Evolutionary conservation across 2,329 filamentous ascomycete species (phyloP), one percentile per base, ranked within the genome.

Genomic region (Fusarium humuli): DNA sequence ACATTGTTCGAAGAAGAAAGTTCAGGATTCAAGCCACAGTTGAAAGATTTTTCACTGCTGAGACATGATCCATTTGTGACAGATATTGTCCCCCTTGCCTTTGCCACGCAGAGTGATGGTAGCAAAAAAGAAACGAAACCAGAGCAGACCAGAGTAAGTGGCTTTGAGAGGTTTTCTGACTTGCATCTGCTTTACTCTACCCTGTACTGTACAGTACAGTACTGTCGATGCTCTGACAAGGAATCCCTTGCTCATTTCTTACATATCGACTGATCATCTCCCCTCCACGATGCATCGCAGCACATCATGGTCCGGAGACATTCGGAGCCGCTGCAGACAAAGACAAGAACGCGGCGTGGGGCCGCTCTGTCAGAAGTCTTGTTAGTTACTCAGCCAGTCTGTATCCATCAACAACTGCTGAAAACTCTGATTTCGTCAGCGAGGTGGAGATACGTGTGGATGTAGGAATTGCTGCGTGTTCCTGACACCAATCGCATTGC

Each of bases 341-440:
- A 46, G 30, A 54, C 45, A 62, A 61, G 56, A 64, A 61, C 55
- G 53, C 65, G 63, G 67, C 70, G 57, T 75, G 73, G 73, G 71
- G 70, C 67, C 63, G 62, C 8, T 57, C 54, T 48, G 69, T 37
- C 50, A 57, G 60, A 60, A 58, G 44, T 61, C 49, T 62, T 55
- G 30, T 52, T 59, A 30, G 29, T 30, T 30, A 30, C 29, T 30
- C 29, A 30, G 29, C 29, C 29, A 30, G 29, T 30, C 29, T 30
- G 29, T 13, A 30, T 30, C 29, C 29, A 30, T 30, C 29, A 30
- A 30, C 29, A 37, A n/a, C 34, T 37, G 53, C 25, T 64, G 25
- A 40, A 45, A 71, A 69, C 44, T 70, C 67, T 70, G 67, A 71
- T 64, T 32, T 58, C 41, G 54, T 57, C 60, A 71, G 67, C 58